A percentile compares a stretch with the other conserved stretches of the same genome.
phyloP scores from a whole-genome alignment of 2,329 filamentous ascomycete genomes.

The Chrysoporthe puriensis region DNA sequence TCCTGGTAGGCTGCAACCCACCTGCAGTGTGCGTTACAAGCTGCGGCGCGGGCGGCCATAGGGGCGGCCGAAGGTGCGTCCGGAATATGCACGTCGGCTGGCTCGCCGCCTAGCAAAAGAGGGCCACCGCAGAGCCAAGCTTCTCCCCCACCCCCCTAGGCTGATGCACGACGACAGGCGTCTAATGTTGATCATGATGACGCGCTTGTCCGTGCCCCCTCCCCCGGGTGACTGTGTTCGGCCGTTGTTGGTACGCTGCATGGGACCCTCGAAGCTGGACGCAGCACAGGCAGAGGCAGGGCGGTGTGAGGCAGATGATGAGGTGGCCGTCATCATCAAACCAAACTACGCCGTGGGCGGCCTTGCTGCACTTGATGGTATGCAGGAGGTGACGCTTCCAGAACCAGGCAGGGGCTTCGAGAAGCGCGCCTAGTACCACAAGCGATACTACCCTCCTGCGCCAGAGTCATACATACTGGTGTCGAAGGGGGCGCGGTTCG shows the following conservation, averaged over 20 bases:
- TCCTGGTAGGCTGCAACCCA: conserved; percentile 9
- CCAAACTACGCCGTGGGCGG: neutral
- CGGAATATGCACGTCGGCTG: conserved; percentile 2
- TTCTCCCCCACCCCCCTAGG: neutral
- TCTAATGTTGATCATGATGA: neutral
- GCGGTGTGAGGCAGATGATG: neutral
- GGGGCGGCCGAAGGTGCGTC: neutral
- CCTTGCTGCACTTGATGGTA: neutral
- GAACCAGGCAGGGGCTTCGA: neutral
- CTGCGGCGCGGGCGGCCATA: conserved; percentile 20
- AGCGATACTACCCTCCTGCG: conserved; percentile 5
- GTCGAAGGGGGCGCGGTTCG: neutral
- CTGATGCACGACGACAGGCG: neutral
- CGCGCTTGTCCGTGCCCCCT: neutral
- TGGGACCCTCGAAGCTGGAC: neutral
- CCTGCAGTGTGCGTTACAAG: conserved; percentile 21
- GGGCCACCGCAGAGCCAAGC: neutral
- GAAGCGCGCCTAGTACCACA: conserved; percentile 7
- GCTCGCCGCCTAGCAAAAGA: neutral
- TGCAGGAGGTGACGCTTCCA: neutral
- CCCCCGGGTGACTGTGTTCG: neutral
- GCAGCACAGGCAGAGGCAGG: neutral
- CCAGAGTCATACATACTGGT: neutral
- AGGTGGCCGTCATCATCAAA: neutral
- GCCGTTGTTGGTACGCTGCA: neutral